Percentiles rank a stretch among this genome's conserved stretches.
phyloP scores from a whole-genome alignment of 1,139 yeast genomes.

The Candida mesenterica region DNA sequence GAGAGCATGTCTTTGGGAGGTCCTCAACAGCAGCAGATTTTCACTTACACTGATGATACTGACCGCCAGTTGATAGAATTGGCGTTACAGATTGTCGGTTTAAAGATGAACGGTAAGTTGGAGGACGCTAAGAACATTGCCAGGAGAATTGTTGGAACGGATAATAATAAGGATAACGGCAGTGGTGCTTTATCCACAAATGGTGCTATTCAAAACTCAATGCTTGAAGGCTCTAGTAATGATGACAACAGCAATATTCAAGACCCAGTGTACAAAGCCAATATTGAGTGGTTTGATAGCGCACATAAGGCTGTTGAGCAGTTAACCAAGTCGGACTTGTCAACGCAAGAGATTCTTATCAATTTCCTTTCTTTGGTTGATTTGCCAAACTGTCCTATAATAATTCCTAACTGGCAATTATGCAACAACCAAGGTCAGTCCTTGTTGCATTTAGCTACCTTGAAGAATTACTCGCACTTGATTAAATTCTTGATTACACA shows the following conservation, averaged over 20 bases:
- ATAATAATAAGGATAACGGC: conserved; percentile 15
- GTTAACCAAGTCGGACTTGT: conserved; percentile 43
- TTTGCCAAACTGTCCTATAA: conserved; percentile 59
- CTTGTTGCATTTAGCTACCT: conserved; percentile 77
- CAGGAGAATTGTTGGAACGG: conserved; percentile 74
- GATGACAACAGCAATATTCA: conserved; percentile 7
- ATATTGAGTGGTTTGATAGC: conserved; percentile 47
- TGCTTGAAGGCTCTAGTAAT: too few relatives aligned
- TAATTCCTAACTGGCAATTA: conserved; percentile 74
- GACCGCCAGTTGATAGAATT: conserved; percentile 89
- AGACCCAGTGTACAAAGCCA: conserved; percentile 20
- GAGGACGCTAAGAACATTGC: conserved; percentile 94
- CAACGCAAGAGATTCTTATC: conserved; percentile 59
- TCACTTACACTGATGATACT: conserved; percentile 89
- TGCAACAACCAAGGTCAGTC: conserved; percentile 84
- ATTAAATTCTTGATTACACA: conserved; percentile 64
- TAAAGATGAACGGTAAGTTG: conserved; percentile 89
- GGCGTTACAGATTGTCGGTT: conserved; percentile 90
- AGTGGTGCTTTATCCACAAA: conserved; percentile 11
- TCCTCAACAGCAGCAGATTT: conserved; percentile 53
- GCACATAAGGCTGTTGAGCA: conserved; percentile 51
- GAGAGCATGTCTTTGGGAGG: conserved; percentile 30
- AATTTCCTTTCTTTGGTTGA: conserved; percentile 65
- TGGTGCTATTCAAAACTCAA: conserved; percentile 10
- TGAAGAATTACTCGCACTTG: conserved; percentile 66